Conservation (phyloP, 306 rosid genomes). For the Gillenia trifoliata region DNA sequence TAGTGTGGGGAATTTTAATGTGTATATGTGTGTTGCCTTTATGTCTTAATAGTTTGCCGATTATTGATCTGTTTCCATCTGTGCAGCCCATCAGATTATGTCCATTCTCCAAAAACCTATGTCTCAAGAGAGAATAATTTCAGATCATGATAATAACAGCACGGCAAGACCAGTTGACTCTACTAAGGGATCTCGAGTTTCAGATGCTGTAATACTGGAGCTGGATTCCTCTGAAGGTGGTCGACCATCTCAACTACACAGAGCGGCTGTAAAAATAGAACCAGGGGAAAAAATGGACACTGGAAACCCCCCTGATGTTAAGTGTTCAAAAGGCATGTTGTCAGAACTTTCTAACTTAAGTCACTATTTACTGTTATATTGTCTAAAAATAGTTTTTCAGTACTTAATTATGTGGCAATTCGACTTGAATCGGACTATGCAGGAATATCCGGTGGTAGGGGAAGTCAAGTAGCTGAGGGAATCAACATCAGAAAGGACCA, state of each 20-base stretch:
- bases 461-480: slow-evolving; percentile 22
- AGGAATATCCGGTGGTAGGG: slow-evolving; percentile 30
- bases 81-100: slow-evolving; percentile 75
- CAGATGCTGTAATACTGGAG: slow-evolving; percentile 23
- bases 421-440: slow-evolving; percentile 30
- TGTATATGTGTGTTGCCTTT: not conserved
- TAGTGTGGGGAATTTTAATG: not conserved
- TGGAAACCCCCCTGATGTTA: slow-evolving; percentile 20
- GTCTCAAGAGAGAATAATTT: slow-evolving; percentile 24
- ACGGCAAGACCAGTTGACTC: slow-evolving; percentile 16
- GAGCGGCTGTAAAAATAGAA: slow-evolving; percentile 21
- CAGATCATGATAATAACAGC: slow-evolving; percentile 26
- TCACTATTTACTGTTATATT: not conserved
- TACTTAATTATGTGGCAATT: not conserved
- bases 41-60: slow-evolving; percentile 10
- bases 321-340: slow-evolving; percentile 42
- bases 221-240: slow-evolving; percentile 31
- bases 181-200: slow-evolving; percentile 22
- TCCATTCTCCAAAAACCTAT: slow-evolving; percentile 57
- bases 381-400: not conserved
- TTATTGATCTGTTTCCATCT: slow-evolving; percentile 9
- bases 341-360: slow-evolving; percentile 17
- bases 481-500: slow-evolving; percentile 29
- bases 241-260: slow-evolving; percentile 8
- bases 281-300: slow-evolving; percentile 17